These are phyloP conservation scores for Paramyrothecium sp. DNA, from an alignment of 2,329 filamentous ascomycete genomes.

Conservation along the genomic window DNA sequence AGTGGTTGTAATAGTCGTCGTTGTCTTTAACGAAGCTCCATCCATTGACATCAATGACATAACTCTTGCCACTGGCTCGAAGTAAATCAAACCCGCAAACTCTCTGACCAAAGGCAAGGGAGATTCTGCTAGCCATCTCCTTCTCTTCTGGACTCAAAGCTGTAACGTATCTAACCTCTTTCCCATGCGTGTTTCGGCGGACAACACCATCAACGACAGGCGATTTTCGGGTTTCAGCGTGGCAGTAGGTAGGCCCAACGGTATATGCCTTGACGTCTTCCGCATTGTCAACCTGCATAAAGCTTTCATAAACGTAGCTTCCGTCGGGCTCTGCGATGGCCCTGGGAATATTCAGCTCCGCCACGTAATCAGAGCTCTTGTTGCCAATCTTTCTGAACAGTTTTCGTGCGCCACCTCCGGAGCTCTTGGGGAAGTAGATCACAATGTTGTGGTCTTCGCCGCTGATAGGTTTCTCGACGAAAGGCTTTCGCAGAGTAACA, in stretches of 20 bases:
- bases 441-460: conserved; percentile 99
- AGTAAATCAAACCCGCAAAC: conserved; percentile 96
- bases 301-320: conserved; percentile 97
- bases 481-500: conserved; percentile 78
- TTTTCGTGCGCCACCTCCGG: conserved; percentile 84
- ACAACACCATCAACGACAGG: conserved; percentile 96
- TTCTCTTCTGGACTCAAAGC: conserved; percentile 77
- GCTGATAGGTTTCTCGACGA: conserved; percentile 97
- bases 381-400: conserved; percentile 98
- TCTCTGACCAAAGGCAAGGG: conserved; percentile 86
- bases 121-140: conserved; percentile 85
- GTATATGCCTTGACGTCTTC: conserved; percentile 99
- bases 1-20: conserved; percentile 95
- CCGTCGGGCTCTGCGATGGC: conserved; percentile 76
- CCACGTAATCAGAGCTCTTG: conserved; percentile 94
- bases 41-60: conserved; percentile 97
- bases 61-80: conserved; percentile 84
- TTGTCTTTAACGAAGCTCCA: conserved; percentile 99
- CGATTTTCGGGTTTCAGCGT: conserved; percentile 95
- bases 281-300: conserved; percentile 92
- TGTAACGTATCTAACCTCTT: conserved; percentile 94
- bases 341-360: conserved; percentile 71
- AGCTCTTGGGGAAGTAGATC: conserved; percentile 89
- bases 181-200: conserved; percentile 92
- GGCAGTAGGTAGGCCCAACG: conserved; percentile 88